Conservation (phyloP, 2,329 filamentous ascomycete species). For the Botrytis deweyae region DNA sequence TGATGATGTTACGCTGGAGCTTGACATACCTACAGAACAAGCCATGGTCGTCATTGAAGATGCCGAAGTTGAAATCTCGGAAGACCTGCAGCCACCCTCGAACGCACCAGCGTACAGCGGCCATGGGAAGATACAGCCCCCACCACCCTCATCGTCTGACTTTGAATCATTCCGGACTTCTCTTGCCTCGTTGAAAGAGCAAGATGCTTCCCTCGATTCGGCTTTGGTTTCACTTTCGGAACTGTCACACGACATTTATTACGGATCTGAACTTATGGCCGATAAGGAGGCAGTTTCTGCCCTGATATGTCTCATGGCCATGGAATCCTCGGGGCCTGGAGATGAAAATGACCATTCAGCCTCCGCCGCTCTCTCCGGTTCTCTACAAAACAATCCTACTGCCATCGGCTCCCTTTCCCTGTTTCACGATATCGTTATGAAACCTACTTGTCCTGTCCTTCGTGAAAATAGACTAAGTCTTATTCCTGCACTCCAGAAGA, state of each 20-base stretch:
- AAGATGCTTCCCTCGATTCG: constrained; percentile 35
- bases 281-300: constrained; percentile 52
- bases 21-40: constrained; percentile 51
- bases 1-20: constrained; percentile 54
- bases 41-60: constrained; percentile 39
- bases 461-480: constrained; percentile 25
- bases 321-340: constrained; percentile 29
- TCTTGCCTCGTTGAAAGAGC: constrained; percentile 51
- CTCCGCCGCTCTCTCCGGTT: constrained; percentile 55
- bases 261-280: constrained; percentile 61
- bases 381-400: constrained; percentile 64
- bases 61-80: constrained; percentile 40
- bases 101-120: constrained; percentile 57
- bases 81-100: constrained; percentile 44
- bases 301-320: constrained; percentile 56
- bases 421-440: constrained; percentile 45
- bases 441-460: constrained; percentile 31
- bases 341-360: constrained; percentile 44
- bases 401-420: constrained; percentile 54
- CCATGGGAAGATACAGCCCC: constrained; percentile 57
- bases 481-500: constrained; percentile 32
- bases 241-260: constrained; percentile 67
- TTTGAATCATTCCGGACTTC: constrained; percentile 48
- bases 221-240: constrained; percentile 59
- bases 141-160: constrained; percentile 42